Evolutionary conservation across 352 stramenopile genomes (phyloP).

Genomic region (Sclerospora graminicola): DNA sequence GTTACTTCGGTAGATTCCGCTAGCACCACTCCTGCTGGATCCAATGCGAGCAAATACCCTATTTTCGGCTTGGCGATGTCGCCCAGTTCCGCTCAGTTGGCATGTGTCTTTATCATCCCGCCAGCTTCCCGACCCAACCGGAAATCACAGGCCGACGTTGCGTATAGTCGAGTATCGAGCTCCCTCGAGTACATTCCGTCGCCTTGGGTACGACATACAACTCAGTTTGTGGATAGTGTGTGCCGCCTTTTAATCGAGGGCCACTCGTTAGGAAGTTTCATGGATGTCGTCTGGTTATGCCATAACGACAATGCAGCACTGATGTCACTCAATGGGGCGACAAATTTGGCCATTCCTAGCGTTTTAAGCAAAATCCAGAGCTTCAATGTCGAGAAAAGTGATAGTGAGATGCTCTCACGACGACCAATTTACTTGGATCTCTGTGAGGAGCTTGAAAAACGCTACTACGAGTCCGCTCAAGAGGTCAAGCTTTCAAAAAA

Average conservation of each 20-base stretch:
- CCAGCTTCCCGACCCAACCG: constrained; percentile 69
- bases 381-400: constrained; percentile 8
- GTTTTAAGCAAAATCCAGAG: constrained; percentile 48
- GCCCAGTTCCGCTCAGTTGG: constrained; percentile 56
- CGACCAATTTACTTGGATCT: constrained; percentile 53
- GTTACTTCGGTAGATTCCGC: constrained; percentile 2
- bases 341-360: constrained; percentile 39
- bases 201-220: constrained; percentile 31
- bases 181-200: constrained; percentile 63
- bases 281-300: constrained; percentile 71
- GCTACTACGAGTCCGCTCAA: constrained; percentile 18
- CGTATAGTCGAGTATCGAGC: constrained; percentile 67
- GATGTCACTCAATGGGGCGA: constrained; percentile 37
- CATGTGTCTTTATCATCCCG: constrained; percentile 58
- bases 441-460: constrained; percentile 43
- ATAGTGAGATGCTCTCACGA: constrained; percentile 17
- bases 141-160: constrained; percentile 77
- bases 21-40: neutral
- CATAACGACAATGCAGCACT: constrained; percentile 56
- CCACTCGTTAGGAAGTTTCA: constrained; percentile 50
- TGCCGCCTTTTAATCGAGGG: constrained; percentile 44
- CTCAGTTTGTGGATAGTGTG: constrained; percentile 36
- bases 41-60: constrained; percentile 37
- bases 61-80: constrained; percentile 66
- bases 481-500: neutral